Percentiles rank a stretch among this genome's conserved stretches.
Conservation (phyloP, 805 yeast species). For the Candida caryicola region DNA sequence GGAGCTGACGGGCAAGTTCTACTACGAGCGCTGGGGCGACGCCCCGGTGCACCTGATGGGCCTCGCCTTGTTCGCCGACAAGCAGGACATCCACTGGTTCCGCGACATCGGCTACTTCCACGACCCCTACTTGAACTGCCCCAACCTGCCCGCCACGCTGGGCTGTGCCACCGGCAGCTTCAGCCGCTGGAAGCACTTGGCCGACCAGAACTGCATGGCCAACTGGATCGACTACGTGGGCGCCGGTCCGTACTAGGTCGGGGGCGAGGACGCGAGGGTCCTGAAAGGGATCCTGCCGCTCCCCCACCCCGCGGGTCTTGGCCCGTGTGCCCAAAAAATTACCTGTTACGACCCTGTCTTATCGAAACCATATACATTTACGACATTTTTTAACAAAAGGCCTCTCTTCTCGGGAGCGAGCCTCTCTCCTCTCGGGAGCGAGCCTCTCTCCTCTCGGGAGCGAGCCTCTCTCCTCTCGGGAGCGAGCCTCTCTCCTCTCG, state of each 20-base stretch:
- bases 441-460: too few species aligned
- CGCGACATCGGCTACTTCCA: constrained; percentile 79
- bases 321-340: too few species aligned
- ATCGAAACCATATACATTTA: too few species aligned
- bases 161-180: constrained; percentile 57
- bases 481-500: too few species aligned
- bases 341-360: too few species aligned
- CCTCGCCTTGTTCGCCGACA: constrained; percentile 67
- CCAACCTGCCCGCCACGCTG: constrained; percentile 44
- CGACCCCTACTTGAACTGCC: constrained; percentile 74
- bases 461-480: too few species aligned
- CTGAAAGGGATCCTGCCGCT: too few species aligned
- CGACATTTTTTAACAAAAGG: too few species aligned
- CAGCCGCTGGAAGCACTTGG: constrained; percentile 47
- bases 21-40: constrained; percentile 92
- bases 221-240: constrained; percentile 57
- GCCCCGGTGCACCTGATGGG: constrained; percentile 88
- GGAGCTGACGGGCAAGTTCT: constrained; percentile 74
- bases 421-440: too few species aligned
- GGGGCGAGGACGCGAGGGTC: too few species aligned
- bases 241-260: constrained; percentile 15
- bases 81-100: constrained; percentile 75
- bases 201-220: constrained; percentile 72
- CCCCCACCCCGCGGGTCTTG: too few species aligned
- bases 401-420: too few species aligned